Evolutionary conservation across 768 basidiomycete genomes (phyloP), one percentile per base, ranked within the genome.

Genomic region (Boletales sp.): DNA sequence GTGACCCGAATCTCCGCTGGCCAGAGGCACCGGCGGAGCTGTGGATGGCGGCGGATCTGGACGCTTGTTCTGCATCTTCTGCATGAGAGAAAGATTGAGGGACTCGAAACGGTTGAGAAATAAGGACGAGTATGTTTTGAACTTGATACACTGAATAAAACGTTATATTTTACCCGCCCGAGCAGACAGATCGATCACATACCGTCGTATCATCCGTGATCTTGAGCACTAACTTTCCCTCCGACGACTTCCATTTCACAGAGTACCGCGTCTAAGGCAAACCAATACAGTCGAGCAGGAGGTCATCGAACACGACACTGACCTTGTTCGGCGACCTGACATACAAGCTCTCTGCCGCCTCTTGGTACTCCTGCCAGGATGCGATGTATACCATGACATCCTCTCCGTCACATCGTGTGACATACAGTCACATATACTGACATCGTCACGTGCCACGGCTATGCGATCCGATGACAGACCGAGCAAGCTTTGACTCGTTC

Each of bases 71-170:
- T 83, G 87, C 85, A 93, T 92, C 71, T 87, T 88, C 60, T 85
- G 80, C 75, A 92, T 87, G 45, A 97, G 74, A 8, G 87, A 82
- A 38, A 88, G 78, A 64, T 95, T 97, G 53, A 98, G 78, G 8
- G 86, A 79, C 69, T 97, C 94, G 72, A 98, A 97, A 58, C 94
- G 88, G 76, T 97, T 97, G 55, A 98, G 84, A 71, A 91, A 92
- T 64, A 95, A 86, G 44, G 90, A 91, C 3, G 94, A 97, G 59
- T 86, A 84, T 2, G 94, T 95, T 69, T 94, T 93, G 77, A 95
- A 97, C 69, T 94, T 97, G 59, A 97, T 77, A 67, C 93, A 95
- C 95, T 98, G 65, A 7, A 40, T 47, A 17, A 21, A 5, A 45
- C 6, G 18, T 44, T 30, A 7, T 21, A 19, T 42, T 29, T 9